These are phyloP conservation scores for Nidularia sp. DNA, from an alignment of 768 basidiomycete genomes.

Conservation along the genomic window DNA sequence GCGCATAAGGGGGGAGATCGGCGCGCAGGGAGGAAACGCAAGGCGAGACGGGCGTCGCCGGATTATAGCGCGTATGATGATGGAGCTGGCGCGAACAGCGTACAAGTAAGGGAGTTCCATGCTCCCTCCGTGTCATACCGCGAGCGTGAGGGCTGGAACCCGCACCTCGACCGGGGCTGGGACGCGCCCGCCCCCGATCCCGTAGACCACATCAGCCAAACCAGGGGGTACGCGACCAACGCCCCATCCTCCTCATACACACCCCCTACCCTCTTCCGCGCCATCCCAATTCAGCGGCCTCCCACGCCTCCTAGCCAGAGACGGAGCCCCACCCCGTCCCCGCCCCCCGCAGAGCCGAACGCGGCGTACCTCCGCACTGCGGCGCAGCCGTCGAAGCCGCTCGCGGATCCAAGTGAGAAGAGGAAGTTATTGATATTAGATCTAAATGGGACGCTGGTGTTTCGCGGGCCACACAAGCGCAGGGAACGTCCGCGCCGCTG, in stretches of 20 bases:
- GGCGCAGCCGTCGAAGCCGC: conserved; percentile 17
- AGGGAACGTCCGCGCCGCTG: conserved; percentile 2
- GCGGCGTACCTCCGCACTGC: conserved; percentile 27
- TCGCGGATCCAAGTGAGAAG: conserved; percentile 17
- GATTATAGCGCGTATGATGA: background rate
- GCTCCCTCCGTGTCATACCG: background rate
- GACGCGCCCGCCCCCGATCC: no score
- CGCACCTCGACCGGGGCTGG: no score
- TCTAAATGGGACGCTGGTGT: conserved; percentile 70
- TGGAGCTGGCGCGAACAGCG: background rate
- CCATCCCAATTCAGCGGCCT: background rate
- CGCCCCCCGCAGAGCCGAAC: conserved; percentile 14
- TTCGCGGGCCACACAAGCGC: conserved; percentile 41
- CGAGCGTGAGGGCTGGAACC: background rate
- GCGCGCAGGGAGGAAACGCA: background rate
- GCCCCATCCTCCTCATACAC: background rate
- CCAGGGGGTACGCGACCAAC: background rate
- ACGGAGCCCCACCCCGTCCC: conserved; percentile 2
- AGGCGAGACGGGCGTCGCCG: background rate
- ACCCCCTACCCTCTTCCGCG: background rate
- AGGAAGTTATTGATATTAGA: conserved; percentile 75
- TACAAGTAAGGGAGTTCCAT: background rate
- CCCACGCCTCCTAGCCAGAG: background rate
- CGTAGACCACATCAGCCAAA: background rate
- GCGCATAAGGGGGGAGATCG: background rate